Base-by-base conservation (phyloP, 148 eudicot species). In the Heliamphora exappendiculata region DNA sequence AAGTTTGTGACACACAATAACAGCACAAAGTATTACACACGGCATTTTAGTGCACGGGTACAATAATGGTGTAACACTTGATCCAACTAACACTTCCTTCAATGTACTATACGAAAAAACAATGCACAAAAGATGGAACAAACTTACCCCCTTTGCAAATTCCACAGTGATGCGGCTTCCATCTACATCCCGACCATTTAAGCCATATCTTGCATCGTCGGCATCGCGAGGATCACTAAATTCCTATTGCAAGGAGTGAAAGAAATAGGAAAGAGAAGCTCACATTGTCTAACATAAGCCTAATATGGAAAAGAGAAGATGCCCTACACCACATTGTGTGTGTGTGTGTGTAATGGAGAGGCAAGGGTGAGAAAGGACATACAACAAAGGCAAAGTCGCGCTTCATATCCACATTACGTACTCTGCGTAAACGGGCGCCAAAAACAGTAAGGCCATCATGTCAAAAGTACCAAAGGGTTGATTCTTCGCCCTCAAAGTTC, bases 331-430 rank as follows among this genome's bases (percentile, higher is more conserved):
- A 44, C 53, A 59, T 41, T 42, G 22, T 31, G 44, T 29, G 44
- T 11, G 11, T 39, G 69, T 24, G 10, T 34, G 13, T 12, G 44
- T 5, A 59, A 54, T 20, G 0, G 55, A 12, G 28, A 11, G 12
- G 28, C 29, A 65, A 10, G 67, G 45, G 63, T 55, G 78, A 78
- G 31, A 77, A 76, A 63, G 68, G 60, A 86, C 93, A 31, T 88
- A 89, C 93, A 86, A 89, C 93, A 70, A 89, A 89, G 73, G 93
- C 93, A 82, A 82, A 89, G 82, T 89, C 93, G 67, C 93, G 89
- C 93, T 89, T 89, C 89, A 89, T 88, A 85, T 88, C 93, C 91
- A 89, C 93, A 86, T 89, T 89, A 76, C 89, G 93, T 84, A 89
- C 87, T 89, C 93, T 89, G 93, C 91, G 93, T 74, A 89, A 89